phyloP scores from a whole-genome alignment of 106 monocot species.

The Apostasia shenzhenica region DNA sequence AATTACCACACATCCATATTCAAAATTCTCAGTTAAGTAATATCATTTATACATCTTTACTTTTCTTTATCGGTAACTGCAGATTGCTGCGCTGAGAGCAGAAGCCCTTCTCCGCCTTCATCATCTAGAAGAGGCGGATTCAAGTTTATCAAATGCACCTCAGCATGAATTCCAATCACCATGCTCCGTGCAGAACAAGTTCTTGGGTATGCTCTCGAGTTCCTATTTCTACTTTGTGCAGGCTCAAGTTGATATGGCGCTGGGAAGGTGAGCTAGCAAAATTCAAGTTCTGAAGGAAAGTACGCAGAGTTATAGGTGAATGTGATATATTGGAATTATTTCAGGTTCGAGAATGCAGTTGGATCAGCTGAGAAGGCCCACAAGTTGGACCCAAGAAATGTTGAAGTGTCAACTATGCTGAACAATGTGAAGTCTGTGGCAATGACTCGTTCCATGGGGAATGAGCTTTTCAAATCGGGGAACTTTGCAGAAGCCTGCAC shows the following conservation, averaged over 20 bases:
- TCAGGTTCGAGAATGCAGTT: constrained; percentile 78
- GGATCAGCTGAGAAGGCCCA: constrained; percentile 59
- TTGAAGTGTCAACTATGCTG: constrained; percentile 30
- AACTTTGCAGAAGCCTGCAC: constrained; percentile 69
- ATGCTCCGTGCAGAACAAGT: constrained; percentile 18
- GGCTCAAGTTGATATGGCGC: constrained; percentile 76
- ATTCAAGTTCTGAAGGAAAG: neutral
- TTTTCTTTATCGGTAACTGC: constrained; percentile 1
- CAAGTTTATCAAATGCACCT: constrained; percentile 25
- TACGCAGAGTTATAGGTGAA: neutral
- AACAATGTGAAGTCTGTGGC: constrained; percentile 53
- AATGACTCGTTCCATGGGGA: constrained; percentile 57
- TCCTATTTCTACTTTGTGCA: constrained; percentile 53
- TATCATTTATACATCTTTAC: too few relatives aligned
- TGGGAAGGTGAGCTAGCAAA: constrained; percentile 59
- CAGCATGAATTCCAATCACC: constrained; percentile 26
- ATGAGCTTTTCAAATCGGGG: constrained; percentile 61
- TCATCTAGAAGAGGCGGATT: constrained; percentile 69
- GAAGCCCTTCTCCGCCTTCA: constrained; percentile 79
- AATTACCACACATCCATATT: too few relatives aligned
- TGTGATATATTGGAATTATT: constrained; percentile 10
- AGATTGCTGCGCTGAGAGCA: constrained; percentile 61
- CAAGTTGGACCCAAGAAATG: constrained; percentile 41
- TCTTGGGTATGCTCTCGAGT: constrained; percentile 43
- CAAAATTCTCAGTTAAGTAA: too few relatives aligned